A percentile compares a stretch with the other conserved stretches of the same genome.
Conservation (phyloP, 2,329 filamentous ascomycete genomes). For the Podosphaera fusca region DNA sequence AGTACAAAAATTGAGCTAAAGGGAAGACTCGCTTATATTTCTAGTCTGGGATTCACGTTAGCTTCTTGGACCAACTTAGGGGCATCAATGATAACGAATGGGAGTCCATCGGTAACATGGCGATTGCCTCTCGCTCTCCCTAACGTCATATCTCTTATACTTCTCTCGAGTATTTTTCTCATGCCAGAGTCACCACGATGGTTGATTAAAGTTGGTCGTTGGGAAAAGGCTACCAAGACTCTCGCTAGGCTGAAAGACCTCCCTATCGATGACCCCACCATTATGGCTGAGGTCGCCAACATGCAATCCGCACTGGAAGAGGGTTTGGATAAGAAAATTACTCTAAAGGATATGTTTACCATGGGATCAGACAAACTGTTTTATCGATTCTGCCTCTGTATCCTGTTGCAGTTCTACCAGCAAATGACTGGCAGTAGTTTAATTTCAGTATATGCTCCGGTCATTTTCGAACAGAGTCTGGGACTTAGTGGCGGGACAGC, state of each 20-base stretch:
- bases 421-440: constrained; percentile 54
- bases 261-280: constrained; percentile 33
- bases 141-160: constrained; percentile 24
- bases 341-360: constrained; percentile 48
- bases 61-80: constrained; percentile 24
- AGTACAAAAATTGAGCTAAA: constrained; percentile 1
- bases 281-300: constrained; percentile 34
- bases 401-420: constrained; percentile 45
- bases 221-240: constrained; percentile 31
- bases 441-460: constrained; percentile 55
- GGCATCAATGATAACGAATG: constrained; percentile 16
- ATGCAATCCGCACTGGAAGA: constrained; percentile 24
- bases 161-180: constrained; percentile 13
- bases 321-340: constrained; percentile 28
- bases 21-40: background rate
- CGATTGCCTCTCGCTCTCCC: constrained; percentile 76
- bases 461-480: constrained; percentile 32
- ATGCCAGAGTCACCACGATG: constrained; percentile 23
- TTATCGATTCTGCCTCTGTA: constrained; percentile 46
- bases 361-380: constrained; percentile 37
- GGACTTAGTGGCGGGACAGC: constrained; percentile 22
- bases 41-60: constrained; percentile 18
- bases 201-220: constrained; percentile 25
- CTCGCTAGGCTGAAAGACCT: constrained; percentile 37
- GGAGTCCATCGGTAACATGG: constrained; percentile 42